Conservation (phyloP, 306 rosid species). For the Canavalia gladiata region DNA sequence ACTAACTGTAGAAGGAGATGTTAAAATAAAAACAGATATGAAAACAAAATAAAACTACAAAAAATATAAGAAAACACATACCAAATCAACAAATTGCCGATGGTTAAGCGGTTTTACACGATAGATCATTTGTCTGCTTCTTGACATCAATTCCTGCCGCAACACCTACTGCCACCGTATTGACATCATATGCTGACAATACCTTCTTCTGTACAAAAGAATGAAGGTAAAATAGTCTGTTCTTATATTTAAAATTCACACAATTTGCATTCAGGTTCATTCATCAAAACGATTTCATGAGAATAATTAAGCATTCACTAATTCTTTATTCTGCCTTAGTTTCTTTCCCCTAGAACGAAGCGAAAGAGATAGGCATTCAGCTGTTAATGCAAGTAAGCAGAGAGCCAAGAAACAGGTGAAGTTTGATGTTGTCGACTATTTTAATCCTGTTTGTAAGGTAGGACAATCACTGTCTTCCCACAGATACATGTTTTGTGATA, state of each 20-base stretch:
- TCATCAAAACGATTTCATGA: background rate
- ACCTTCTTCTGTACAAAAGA: constrained; percentile 63
- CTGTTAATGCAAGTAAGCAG: background rate
- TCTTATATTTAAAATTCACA: background rate
- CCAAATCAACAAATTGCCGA: constrained; percentile 55
- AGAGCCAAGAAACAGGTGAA: background rate
- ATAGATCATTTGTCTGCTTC: constrained; percentile 56
- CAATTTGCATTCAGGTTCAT: constrained; percentile 10
- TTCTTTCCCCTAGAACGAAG: constrained; percentile 10
- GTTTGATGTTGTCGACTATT: constrained; percentile 17
- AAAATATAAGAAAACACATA: constrained; percentile 31
- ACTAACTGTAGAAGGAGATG: constrained; percentile 38
- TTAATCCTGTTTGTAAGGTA: background rate
- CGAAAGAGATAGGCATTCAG: background rate
- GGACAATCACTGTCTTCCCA: background rate
- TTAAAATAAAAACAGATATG: background rate
- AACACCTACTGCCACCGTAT: constrained; percentile 52
- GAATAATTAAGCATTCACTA: constrained; percentile 12
- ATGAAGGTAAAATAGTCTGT: constrained; percentile 39
- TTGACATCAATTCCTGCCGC: constrained; percentile 57
- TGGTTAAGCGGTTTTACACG: constrained; percentile 63
- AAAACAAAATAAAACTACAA: constrained; percentile 12
- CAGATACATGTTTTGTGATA: background rate
- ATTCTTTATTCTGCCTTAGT: background rate
- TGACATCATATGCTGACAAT: constrained; percentile 66